Evolutionary conservation across 306 rosid species (phyloP), one percentile per base, ranked within the genome.

Genomic region (Quercus parvula): DNA sequence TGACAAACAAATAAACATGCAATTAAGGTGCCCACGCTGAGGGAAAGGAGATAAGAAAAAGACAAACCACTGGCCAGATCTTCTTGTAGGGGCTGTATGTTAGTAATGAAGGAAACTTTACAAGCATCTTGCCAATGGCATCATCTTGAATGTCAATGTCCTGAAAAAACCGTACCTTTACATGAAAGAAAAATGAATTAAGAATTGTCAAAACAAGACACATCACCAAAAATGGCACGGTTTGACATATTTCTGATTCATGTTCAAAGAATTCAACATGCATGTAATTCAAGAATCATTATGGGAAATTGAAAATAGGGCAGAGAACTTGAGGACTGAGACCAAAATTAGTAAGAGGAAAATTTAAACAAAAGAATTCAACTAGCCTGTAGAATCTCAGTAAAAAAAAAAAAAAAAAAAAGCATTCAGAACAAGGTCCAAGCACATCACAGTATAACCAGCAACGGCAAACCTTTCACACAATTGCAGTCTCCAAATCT

Each of bases 91-190:
- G 89, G 85, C 94, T 94, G 90, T 90, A 94, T 55, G 97, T 92
- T 38, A 94, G 89, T 81, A 94, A 78, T 5, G 92, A 77, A 71
- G 98, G 97, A 87, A 92, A 94, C 76, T 90, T 92, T 28, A 91
- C 98, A 81, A 94, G 97, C 98, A 92, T 94, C 83, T 88, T 94
- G 78, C 97, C 91, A 72, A 94, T 91, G 44, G 94, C 97, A 61
- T 90, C 97, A 55, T 92, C 85, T 73, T 73, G 88, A 83, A 94
- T 81, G 33, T 97, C 98, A 9, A 94, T 70, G 79, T 91, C 97
- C 83, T 85, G 89, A 77, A 91, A 94, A 88, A 94, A 92, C 58
- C 75, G 75, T 52, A 94, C 97, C 98, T 94, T 76, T 83, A 84
- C 31, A 19, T 79, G 19, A 79, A 77, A 80, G 68, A 73, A 75